Base-by-base conservation (phyloP, 441 rosid genomes). In the Arabidopsis hybrid region DNA sequence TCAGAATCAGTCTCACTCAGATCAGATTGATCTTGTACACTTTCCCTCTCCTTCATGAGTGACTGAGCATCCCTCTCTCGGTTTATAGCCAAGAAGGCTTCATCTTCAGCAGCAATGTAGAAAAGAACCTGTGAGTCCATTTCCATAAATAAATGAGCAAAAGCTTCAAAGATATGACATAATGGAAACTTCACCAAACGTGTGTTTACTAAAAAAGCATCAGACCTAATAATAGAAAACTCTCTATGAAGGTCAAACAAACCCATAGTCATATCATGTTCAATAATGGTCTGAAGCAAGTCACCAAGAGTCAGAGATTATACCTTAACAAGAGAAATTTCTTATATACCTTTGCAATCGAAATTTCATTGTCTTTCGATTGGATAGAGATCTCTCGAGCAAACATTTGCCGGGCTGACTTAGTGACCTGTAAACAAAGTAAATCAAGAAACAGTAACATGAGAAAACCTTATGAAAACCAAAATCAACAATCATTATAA, bases 91-190 rank as follows among this genome's bases (percentile, higher is more conserved):
- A 83, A 26, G 57, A 82, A 88, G 42, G 93, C 95, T 81, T 90
- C 96, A 83, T 92, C 97, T 77, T 92, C 97, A 69, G 91, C 96
- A 62, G 97, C 94, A 81, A 92, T 82, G 72, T 80, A 87, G 38
- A 92, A 84, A 79, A 92, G 79, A 73, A 82, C 93, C 97, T 92
- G 72, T 78, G 68, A 52, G 51, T 69, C 35, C 51, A 78, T 65
- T 58, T 60, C 73, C 52, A 72, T 13, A 59, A 42, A n/a, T 31
- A 65, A 46, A 59, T 65, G 4, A 51, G 68, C 29, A 60, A 65
- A 64, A 58, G 18, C 46, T 34, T 59, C n/a, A 71, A 26, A n/a
- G 16, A 53, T 43, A 42, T 61, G 46, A 40, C 35, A 51, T 5
- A 45, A 50, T 42, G 7, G 29, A 60, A 51, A 53, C 38, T 34